A percentile compares a stretch with the other conserved stretches of the same genome.
Evolutionary conservation across 2,329 filamentous ascomycete species (phyloP).

Genomic region (Calonectria ilicicola): DNA sequence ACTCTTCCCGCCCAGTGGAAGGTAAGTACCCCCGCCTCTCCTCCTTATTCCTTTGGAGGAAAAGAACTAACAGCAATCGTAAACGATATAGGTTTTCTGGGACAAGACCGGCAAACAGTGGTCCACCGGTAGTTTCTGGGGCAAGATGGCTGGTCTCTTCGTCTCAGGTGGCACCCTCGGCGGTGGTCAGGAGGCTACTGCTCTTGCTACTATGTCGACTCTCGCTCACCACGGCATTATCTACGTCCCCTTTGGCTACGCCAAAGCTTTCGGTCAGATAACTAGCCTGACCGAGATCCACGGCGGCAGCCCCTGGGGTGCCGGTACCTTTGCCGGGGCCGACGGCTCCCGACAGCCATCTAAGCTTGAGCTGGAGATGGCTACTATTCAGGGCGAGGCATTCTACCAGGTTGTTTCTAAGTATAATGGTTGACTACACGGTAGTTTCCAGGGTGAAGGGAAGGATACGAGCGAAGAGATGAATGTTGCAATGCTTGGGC

Average conservation of each 20-base stretch:
- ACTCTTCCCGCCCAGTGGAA: slow-evolving; percentile 99
- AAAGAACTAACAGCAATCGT: neutral
- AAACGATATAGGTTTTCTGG: slow-evolving; percentile 72
- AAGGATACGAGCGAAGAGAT: slow-evolving; percentile 46
- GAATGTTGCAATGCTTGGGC: slow-evolving; percentile 25
- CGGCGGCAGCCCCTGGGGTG: slow-evolving; percentile 92
- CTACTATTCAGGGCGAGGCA: slow-evolving; percentile 82
- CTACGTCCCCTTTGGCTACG: slow-evolving; percentile 96
- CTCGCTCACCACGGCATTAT: slow-evolving; percentile 94
- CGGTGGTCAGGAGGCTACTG: slow-evolving; percentile 94
- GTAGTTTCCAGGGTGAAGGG: slow-evolving; percentile 35
- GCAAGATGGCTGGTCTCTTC: slow-evolving; percentile 94
- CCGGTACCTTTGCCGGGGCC: slow-evolving; percentile 83
- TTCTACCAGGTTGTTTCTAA: slow-evolving; percentile 86
- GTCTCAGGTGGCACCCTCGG: slow-evolving; percentile 84
- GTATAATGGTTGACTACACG: slow-evolving; percentile 83
- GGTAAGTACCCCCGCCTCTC: slow-evolving; percentile 45
- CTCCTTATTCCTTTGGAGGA: neutral
- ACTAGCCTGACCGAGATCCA: slow-evolving; percentile 82
- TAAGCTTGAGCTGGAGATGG: slow-evolving; percentile 81
- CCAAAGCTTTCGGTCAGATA: slow-evolving; percentile 78
- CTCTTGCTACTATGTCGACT: slow-evolving; percentile 83
- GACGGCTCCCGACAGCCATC: slow-evolving; percentile 89
- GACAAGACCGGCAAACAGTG: slow-evolving; percentile 91
- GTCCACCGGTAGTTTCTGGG: slow-evolving; percentile 79